Evolutionary conservation across 441 rosid species (phyloP).

Genomic region (Populus hybrid): DNA sequence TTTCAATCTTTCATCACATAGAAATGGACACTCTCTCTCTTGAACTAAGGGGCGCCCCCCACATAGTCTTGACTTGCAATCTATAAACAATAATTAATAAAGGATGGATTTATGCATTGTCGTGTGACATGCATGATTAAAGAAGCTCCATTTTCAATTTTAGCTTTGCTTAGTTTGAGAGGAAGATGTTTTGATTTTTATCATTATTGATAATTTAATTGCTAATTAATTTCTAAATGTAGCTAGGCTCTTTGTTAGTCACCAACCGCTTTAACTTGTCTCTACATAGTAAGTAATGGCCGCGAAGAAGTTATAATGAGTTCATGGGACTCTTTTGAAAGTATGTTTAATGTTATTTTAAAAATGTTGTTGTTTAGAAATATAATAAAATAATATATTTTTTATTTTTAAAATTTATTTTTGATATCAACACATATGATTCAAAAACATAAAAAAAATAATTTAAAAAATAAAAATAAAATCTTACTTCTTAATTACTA

Average conservation of each 20-base stretch:
- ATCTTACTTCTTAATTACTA: too few species aligned
- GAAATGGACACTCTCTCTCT: slow-evolving; percentile 17
- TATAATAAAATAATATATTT: too few species aligned
- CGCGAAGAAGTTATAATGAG: too few species aligned
- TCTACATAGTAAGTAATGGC: neutral
- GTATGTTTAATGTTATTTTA: too few species aligned
- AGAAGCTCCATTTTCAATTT: neutral
- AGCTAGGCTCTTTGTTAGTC: neutral
- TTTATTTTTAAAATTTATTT: too few species aligned
- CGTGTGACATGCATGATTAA: neutral
- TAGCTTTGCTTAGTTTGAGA: slow-evolving; percentile 14
- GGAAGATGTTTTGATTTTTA: neutral
- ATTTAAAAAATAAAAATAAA: too few species aligned
- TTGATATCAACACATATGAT: too few species aligned
- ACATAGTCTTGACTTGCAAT: slow-evolving; percentile 14
- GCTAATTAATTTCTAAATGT: neutral
- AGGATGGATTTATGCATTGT: slow-evolving; percentile 6
- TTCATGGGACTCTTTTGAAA: too few species aligned
- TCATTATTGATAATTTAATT: neutral
- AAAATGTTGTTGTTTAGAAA: too few species aligned
- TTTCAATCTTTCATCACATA: slow-evolving; percentile 26
- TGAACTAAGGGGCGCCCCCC: slow-evolving; percentile 13
- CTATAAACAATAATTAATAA: slow-evolving; percentile 1
- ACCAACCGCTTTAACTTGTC: neutral
- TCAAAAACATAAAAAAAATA: too few species aligned